phyloP scores from a whole-genome alignment of 208 protist genomes.

The Acanthamoeba culbertsoni region DNA sequence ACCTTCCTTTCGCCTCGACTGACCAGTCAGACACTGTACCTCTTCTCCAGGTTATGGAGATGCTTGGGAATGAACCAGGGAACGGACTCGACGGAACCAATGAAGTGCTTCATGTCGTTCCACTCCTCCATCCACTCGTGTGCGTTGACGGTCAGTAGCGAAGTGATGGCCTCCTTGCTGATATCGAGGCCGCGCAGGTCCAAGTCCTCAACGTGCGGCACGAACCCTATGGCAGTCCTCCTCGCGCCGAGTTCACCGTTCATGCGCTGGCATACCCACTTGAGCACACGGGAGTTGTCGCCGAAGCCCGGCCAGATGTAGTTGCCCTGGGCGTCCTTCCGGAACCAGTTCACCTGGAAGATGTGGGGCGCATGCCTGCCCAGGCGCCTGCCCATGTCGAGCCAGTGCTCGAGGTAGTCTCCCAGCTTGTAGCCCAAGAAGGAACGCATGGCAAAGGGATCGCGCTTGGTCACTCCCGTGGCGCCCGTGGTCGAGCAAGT shows the following conservation, averaged over 20 bases:
- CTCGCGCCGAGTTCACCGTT: neutral
- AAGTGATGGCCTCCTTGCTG: conserved; percentile 9
- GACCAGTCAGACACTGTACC: too few relatives aligned
- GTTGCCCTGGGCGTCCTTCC: conserved; percentile 62
- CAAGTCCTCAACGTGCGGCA: conserved; percentile 63
- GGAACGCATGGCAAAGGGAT: conserved; percentile 87
- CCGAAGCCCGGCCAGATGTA: conserved; percentile 88
- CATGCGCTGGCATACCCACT: conserved; percentile 78
- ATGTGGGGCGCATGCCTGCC: conserved; percentile 76
- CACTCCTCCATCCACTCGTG: conserved; percentile 72
- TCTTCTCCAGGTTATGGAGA: conserved; percentile 61
- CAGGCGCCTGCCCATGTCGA: conserved; percentile 69
- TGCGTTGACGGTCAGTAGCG: conserved; percentile 75
- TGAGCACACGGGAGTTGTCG: conserved; percentile 83
- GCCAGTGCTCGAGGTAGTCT: conserved; percentile 87
- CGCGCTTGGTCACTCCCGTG: conserved; percentile 71
- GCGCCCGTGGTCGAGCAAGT: conserved; percentile 80
- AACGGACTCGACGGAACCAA: conserved; percentile 59
- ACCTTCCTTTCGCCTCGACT: too few relatives aligned
- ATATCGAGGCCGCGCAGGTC: conserved; percentile 75
- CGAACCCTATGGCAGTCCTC: conserved; percentile 70
- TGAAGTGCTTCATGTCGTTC: conserved; percentile 65
- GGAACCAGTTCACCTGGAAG: conserved; percentile 90
- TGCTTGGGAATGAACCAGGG: conserved; percentile 67
- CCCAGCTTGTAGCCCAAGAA: conserved; percentile 88